A percentile compares a stretch with the other conserved stretches of the same genome.
Evolutionary conservation across 331 rosid species (phyloP).

Genomic region (Acacia concinna): DNA sequence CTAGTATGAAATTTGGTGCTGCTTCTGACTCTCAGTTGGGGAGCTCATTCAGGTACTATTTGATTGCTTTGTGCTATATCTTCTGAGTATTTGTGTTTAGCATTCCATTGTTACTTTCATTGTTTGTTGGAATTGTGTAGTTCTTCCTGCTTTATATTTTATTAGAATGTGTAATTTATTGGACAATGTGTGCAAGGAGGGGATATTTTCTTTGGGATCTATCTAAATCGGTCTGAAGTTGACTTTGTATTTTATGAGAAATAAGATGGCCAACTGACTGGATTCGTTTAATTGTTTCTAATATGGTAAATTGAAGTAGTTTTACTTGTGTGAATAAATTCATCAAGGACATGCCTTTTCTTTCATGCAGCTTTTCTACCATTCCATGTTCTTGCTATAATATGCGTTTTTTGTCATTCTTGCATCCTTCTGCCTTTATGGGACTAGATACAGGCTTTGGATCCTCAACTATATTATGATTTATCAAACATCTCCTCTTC

Average conservation of each 20-base stretch:
- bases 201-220: not conserved
- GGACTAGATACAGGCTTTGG: not conserved
- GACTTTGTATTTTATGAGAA: conserved; percentile 4
- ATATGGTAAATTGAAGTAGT: not conserved
- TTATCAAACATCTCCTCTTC: not conserved
- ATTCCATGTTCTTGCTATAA: not conserved
- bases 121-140: not conserved
- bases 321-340: not conserved
- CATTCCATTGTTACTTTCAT: not conserved
- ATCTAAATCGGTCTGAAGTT: not conserved
- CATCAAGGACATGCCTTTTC: not conserved
- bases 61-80: conserved; percentile 20
- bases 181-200: conserved; percentile 1
- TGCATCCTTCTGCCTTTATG: not conserved
- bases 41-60: conserved; percentile 55
- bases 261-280: not conserved
- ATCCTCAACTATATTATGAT: conserved; percentile 1
- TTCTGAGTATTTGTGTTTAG: not conserved
- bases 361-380: not conserved
- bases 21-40: conserved; percentile 43
- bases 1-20: conserved; percentile 32
- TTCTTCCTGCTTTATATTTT: not conserved
- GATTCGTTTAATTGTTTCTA: not conserved
- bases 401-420: not conserved
- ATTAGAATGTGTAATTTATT: not conserved